These are phyloP conservation scores for Cyamopsis tetragonoloba DNA, from an alignment of 306 rosid species.

Conservation along the genomic window DNA sequence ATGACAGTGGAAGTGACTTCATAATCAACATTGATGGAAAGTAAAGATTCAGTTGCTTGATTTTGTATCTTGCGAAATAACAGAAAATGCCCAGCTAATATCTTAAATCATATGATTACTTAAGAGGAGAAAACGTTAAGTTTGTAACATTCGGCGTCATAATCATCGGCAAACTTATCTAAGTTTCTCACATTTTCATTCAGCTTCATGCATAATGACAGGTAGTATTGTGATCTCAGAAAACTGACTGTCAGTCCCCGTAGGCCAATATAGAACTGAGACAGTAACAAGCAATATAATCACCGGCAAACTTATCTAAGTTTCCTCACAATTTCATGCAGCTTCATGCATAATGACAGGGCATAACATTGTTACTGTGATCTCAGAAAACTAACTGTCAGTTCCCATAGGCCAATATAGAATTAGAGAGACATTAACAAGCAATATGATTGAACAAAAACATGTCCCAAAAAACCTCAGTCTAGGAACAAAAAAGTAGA, in stretches of 20 bases:
- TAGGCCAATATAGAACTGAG: not conserved
- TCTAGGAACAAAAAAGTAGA: conserved; percentile 7
- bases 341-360: conserved; percentile 6
- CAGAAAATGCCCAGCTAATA: not conserved
- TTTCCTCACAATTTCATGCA: not conserved
- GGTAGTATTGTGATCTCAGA: conserved; percentile 1
- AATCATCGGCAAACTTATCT: conserved; percentile 3
- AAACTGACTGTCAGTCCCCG: not conserved
- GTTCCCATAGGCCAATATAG: not conserved
- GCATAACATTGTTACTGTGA: not conserved
- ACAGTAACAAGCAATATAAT: not conserved
- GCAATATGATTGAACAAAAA: conserved; percentile 1
- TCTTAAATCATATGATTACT: not conserved
- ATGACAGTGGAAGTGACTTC: conserved; percentile 7
- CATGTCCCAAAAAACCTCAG: not conserved
- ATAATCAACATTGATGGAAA: not conserved
- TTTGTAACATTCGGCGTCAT: not conserved
- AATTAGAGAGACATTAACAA: not conserved
- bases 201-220: conserved; percentile 8
- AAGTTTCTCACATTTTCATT: not conserved
- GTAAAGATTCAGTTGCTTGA: not conserved
- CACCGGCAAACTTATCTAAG: not conserved
- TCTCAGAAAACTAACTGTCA: not conserved
- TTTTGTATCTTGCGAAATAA: not conserved
- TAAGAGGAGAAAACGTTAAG: not conserved